Percentiles rank a stretch among this genome's conserved stretches.
Conservation (phyloP, 768 basidiomycete genomes). For the Hemileccinum rubropunctum region DNA sequence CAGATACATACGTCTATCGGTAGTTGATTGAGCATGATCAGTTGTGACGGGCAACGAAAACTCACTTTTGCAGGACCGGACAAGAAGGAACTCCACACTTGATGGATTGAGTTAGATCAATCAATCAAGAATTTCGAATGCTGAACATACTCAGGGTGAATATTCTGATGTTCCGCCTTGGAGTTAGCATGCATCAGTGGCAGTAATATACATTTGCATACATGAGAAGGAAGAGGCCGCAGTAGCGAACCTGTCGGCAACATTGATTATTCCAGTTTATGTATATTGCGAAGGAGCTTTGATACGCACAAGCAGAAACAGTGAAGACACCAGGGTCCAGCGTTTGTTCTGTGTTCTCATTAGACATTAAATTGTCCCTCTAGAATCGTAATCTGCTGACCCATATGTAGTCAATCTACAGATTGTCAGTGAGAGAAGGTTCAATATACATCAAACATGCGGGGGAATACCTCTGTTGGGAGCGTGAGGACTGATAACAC, state of each 20-base stretch:
- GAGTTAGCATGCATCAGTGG: neutral
- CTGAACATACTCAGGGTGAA: neutral
- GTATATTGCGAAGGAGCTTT: neutral
- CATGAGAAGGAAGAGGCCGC: slow-evolving; percentile 2
- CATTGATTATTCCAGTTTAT: neutral
- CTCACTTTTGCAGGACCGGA: slow-evolving; percentile 2
- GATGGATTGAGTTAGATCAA: neutral
- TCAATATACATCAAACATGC: neutral
- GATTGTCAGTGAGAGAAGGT: neutral
- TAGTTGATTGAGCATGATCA: neutral
- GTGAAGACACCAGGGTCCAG: neutral
- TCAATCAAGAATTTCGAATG: neutral
- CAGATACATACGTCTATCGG: neutral
- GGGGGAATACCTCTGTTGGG: slow-evolving; percentile 4
- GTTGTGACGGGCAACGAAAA: neutral
- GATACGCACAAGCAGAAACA: neutral
- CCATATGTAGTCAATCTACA: slow-evolving; percentile 6
- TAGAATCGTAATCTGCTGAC: neutral
- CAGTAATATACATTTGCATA: neutral
- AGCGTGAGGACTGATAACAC: slow-evolving; percentile 6
- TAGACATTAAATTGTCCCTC: neutral
- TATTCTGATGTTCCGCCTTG: neutral
- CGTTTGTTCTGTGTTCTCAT: neutral
- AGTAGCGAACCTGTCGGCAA: slow-evolving; percentile 2
- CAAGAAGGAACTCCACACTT: slow-evolving; percentile 5